Conservation (phyloP, 805 yeast species). For the Pichia sporocuriosa region DNA sequence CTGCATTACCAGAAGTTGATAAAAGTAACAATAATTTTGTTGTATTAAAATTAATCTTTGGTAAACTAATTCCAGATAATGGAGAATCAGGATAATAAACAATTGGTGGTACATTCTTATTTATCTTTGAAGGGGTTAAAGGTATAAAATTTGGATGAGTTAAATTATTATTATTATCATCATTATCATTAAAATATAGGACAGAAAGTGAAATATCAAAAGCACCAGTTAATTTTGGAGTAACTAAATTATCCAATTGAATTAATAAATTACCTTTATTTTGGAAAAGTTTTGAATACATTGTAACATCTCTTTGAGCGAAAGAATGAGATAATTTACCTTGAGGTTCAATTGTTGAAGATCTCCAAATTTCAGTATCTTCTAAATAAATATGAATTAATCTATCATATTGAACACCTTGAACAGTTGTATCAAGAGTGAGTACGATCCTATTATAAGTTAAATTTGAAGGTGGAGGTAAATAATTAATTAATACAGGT, state of each 20-base stretch:
- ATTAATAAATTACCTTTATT: slow-evolving; percentile 38
- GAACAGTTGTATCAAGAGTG: slow-evolving; percentile 44
- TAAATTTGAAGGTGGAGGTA: slow-evolving; percentile 38
- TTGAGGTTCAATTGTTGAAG: slow-evolving; percentile 78
- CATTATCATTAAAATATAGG: slow-evolving; percentile 37
- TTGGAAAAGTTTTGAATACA: slow-evolving; percentile 44
- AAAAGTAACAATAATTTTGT: slow-evolving; percentile 53
- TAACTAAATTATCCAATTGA: slow-evolving; percentile 59
- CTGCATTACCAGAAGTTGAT: slow-evolving; percentile 67
- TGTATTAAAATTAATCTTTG: slow-evolving; percentile 46
- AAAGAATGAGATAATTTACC: slow-evolving; percentile 40
- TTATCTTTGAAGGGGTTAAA: slow-evolving; percentile 23
- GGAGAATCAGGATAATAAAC: slow-evolving; percentile 38
- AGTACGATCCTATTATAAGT: slow-evolving; percentile 48
- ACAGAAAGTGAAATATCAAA: slow-evolving; percentile 49
- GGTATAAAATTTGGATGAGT: slow-evolving; percentile 29
- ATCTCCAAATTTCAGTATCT: slow-evolving; percentile 72
- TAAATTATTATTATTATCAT: slow-evolving; percentile 7
- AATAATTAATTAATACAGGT: slow-evolving; percentile 38
- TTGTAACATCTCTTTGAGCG: slow-evolving; percentile 58
- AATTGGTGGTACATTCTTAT: slow-evolving; percentile 34
- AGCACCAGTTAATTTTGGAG: slow-evolving; percentile 50
- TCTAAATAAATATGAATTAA: slow-evolving; percentile 55
- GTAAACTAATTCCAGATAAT: slow-evolving; percentile 32
- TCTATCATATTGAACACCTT: slow-evolving; percentile 60